These are phyloP conservation scores for Backusella parvicylindrica DNA, from an alignment of 192 early-diverging fungal genomes.

Conservation along the genomic window DNA sequence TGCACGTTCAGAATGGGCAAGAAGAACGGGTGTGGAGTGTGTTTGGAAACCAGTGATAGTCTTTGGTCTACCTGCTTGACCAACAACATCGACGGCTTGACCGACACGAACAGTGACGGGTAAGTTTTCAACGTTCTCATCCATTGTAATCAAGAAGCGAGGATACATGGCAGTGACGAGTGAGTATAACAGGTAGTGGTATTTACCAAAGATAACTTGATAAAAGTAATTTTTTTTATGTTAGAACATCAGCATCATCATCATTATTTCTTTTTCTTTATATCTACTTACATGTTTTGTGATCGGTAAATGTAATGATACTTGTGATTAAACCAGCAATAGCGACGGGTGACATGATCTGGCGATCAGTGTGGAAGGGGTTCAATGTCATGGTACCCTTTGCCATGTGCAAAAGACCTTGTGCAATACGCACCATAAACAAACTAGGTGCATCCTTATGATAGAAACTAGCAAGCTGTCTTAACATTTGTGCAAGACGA, in stretches of 20 bases:
- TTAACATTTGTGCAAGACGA: constrained; percentile 93
- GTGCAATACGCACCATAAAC: constrained; percentile 83
- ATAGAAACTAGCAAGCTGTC: constrained; percentile 96
- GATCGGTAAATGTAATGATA: constrained; percentile 87
- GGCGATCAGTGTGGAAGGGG: constrained; percentile 91
- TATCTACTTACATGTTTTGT: constrained; percentile 83
- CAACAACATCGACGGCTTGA: constrained; percentile 95
- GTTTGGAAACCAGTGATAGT: constrained; percentile 99
- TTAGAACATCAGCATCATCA: no score
- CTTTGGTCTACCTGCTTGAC: constrained; percentile 97
- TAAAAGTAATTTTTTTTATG: no score
- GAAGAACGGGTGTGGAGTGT: constrained; percentile 93
- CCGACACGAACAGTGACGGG: constrained; percentile 93
- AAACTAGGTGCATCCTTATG: constrained; percentile 89
- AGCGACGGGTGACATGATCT: constrained; percentile 87
- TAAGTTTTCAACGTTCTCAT: constrained; percentile 82
- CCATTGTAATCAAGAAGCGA: constrained; percentile 95
- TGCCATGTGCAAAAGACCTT: constrained; percentile 93
- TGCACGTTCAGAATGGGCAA: constrained; percentile 95
- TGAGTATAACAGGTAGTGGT: constrained; percentile 93
- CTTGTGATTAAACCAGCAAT: constrained; percentile 84
- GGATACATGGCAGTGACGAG: constrained; percentile 95
- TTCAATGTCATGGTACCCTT: constrained; percentile 98
- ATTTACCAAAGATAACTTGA: constrained; percentile 86
- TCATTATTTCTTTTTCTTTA: no score